A percentile compares a stretch with the other conserved stretches of the same genome.
These are phyloP conservation scores for Saturnispora galanensis DNA, from an alignment of 805 yeast genomes.

Conservation along the genomic window DNA sequence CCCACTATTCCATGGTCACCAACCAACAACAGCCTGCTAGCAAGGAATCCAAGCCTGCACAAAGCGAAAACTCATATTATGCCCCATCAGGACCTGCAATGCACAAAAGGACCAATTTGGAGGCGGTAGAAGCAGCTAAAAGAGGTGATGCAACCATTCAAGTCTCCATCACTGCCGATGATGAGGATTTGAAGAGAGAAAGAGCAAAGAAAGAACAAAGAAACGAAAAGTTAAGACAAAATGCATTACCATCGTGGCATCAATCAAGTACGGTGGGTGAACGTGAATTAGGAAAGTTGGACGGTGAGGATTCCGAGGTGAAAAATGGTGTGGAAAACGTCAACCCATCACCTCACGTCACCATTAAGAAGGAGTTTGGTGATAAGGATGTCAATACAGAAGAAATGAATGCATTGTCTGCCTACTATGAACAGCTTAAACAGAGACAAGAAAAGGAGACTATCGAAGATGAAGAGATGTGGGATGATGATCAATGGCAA, in stretches of 20 bases:
- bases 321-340: conserved; percentile 14
- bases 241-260: conserved; percentile 97
- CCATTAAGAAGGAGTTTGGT: not conserved
- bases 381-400: conserved; percentile 30
- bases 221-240: conserved; percentile 70
- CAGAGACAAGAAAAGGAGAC: conserved; percentile 57
- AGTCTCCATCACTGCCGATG: conserved; percentile 82
- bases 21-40: conserved; percentile 26
- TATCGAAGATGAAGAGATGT: conserved; percentile 41
- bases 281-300: conserved; percentile 44
- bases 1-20: conserved; percentile 53
- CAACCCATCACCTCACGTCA: not conserved
- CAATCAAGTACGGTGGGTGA: conserved; percentile 82
- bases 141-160: conserved; percentile 76
- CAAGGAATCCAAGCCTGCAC: conserved; percentile 8
- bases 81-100: conserved; percentile 7
- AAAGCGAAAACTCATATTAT: conserved; percentile 5
- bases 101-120: conserved; percentile 23
- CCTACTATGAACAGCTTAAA: conserved; percentile 69
- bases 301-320: conserved; percentile 33
- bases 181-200: conserved; percentile 58
- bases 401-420: conserved; percentile 63
- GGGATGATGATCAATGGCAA: conserved; percentile 6
- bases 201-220: conserved; percentile 55
- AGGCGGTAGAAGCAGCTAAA: conserved; percentile 23